Evolutionary conservation across 495 filamentous ascomycete species (phyloP).

Genomic region (Hypoxylon perforatum): DNA sequence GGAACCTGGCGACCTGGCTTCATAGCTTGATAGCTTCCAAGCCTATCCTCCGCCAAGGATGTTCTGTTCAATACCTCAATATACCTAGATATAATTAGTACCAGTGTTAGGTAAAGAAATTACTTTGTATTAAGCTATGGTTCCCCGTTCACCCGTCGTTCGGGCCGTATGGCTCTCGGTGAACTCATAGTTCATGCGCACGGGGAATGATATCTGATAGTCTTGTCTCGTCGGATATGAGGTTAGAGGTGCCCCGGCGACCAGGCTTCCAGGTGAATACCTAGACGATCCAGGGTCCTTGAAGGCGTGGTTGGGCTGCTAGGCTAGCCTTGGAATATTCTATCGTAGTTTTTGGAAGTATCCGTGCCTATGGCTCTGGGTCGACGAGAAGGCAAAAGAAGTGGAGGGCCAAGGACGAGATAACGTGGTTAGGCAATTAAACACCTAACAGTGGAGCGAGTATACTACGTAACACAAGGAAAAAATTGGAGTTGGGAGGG

Average conservation of each 20-base stretch:
- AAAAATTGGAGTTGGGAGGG: constrained; percentile 5
- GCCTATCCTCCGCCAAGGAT: neutral
- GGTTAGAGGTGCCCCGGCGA: constrained; percentile 14
- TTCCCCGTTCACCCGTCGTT: constrained; percentile 15
- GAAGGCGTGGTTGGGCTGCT: constrained; percentile 11
- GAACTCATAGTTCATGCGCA: constrained; percentile 27
- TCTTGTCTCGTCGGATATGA: constrained; percentile 22
- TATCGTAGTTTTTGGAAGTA: constrained; percentile 39
- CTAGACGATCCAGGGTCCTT: constrained; percentile 13
- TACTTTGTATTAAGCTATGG: neutral
- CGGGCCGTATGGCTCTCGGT: constrained; percentile 7
- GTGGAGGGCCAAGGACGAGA: constrained; percentile 10
- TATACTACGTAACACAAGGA: constrained; percentile 15
- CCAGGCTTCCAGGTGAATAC: constrained; percentile 18
- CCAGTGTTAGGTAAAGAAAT: constrained; percentile 12
- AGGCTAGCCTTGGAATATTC: constrained; percentile 38
- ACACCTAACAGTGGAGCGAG: constrained; percentile 12
- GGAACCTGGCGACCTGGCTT: too few relatives aligned
- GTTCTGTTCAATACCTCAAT: neutral
- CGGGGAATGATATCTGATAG: constrained; percentile 33
- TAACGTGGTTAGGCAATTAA: constrained; percentile 37
- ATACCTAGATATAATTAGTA: constrained; percentile 10
- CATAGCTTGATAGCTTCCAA: too few relatives aligned
- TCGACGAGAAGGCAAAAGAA: constrained; percentile 15
- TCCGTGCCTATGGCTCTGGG: constrained; percentile 42